Evolutionary conservation across 75 land plant species (phyloP).

Genomic region (Chamaecyparis obtusa): DNA sequence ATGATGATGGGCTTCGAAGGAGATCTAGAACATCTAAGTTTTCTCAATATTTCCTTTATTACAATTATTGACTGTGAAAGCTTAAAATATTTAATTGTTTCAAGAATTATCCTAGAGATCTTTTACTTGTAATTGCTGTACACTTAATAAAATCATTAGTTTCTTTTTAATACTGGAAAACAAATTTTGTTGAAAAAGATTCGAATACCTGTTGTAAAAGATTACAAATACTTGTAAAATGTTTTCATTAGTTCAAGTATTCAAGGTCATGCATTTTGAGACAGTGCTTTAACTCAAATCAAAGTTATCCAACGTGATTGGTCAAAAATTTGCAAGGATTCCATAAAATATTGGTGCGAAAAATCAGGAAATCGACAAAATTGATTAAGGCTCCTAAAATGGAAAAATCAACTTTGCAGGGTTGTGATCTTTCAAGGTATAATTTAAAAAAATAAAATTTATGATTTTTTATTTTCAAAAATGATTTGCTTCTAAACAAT

Average conservation of each 20-base stretch:
- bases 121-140: background rate
- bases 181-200: background rate
- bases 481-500: background rate
- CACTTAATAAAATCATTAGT: background rate
- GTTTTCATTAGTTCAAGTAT: background rate
- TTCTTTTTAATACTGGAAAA: slow-evolving; percentile 1
- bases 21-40: background rate
- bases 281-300: background rate
- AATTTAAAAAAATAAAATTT: background rate
- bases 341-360: background rate
- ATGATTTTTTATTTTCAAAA: too few relatives aligned
- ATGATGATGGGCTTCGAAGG: background rate
- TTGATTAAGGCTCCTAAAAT: background rate
- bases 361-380: background rate
- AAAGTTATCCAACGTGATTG: background rate
- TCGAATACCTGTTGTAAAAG: background rate
- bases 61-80: background rate
- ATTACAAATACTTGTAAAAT: too few relatives aligned
- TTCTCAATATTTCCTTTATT: background rate
- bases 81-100: background rate
- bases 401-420: background rate
- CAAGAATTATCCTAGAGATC: background rate
- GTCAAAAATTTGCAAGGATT: background rate
- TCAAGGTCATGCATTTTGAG: background rate
- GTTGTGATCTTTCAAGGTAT: background rate